These are phyloP conservation scores for Glonium stellatum DNA, from an alignment of 495 filamentous ascomycete species.

Conservation along the genomic window DNA sequence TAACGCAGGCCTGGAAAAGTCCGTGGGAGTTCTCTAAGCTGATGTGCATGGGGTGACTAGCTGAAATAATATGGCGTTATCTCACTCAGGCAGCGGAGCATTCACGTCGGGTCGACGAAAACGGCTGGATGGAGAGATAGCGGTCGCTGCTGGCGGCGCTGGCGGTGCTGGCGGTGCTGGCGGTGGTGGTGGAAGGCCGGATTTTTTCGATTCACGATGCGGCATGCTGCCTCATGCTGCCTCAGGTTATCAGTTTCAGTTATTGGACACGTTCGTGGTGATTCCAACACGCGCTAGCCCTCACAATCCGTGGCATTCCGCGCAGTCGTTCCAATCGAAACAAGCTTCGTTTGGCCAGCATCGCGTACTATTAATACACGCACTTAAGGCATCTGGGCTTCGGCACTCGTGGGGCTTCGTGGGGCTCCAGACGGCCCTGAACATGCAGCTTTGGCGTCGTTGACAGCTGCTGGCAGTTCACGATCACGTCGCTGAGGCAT, in stretches of 20 bases:
- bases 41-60: too few species aligned
- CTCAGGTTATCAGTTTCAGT: background rate
- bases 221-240: background rate
- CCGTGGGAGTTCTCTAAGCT: too few species aligned
- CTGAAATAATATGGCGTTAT: too few species aligned
- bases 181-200: too few species aligned
- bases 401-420: background rate
- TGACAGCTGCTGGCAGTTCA: background rate
- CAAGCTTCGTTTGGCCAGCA: background rate
- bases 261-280: background rate
- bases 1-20: too few species aligned
- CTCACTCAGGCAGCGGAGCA: too few species aligned
- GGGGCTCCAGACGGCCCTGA: background rate
- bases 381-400: background rate
- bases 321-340: background rate
- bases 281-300: background rate
- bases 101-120: background rate
- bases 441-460: background rate
- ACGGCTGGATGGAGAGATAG: background rate
- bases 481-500: background rate
- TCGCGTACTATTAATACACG: conserved; percentile 14
- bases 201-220: background rate
- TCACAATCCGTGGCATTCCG: background rate
- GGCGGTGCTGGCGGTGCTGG: too few species aligned
- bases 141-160: too few species aligned